Evolutionary conservation across 176 grass and related monocot genomes (phyloP), one percentile per base, ranked within the genome.

Genomic region (Thinopyrum elongatum): DNA sequence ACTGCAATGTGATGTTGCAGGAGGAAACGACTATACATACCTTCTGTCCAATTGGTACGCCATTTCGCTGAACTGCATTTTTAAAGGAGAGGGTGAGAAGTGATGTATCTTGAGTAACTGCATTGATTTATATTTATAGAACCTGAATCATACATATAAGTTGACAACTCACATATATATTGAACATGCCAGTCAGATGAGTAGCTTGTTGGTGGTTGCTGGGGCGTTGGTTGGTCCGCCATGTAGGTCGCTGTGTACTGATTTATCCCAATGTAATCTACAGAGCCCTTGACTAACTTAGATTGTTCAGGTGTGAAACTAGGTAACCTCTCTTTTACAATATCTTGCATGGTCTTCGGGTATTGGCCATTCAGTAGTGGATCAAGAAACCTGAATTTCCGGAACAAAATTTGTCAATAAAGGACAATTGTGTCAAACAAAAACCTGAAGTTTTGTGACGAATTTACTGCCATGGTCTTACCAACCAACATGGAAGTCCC

Each of bases 401-500:
- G 9, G 25, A 3, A 66, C 5, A 65, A 15, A 46, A 66, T 30
- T 55, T 31, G 3, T 79, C 88, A 21, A 87, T 29, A 30, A 60
- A 71, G 21, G 78, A 1, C 39, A 36, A 35, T 65, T 85, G 55
- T 80, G 46, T 68, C 30, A 58, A 30, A 76, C 16, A 21, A 86
- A 66, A 58, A 85, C 34, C 16, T 19, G 13, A 46, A 51, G 29
- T 81, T n/a, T 74, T 80, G 6, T 14, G 21, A 47, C 4, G 70
- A 23, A 79, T 80, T 80, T 65, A 66, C 11, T 22, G 35, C 26
- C 75, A 86, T 12, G 38, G 68, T 74, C 68, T 87, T 95, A 98
- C 95, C 95, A 98, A 82, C 95, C 95, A 77, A 98, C 34, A 84
- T 95, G 93, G 79, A 95, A 95, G 68, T 98, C 95, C 62, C 93